phyloP scores from a whole-genome alignment of 495 filamentous ascomycete species.

The Hypomontagnella submonticulosa region DNA sequence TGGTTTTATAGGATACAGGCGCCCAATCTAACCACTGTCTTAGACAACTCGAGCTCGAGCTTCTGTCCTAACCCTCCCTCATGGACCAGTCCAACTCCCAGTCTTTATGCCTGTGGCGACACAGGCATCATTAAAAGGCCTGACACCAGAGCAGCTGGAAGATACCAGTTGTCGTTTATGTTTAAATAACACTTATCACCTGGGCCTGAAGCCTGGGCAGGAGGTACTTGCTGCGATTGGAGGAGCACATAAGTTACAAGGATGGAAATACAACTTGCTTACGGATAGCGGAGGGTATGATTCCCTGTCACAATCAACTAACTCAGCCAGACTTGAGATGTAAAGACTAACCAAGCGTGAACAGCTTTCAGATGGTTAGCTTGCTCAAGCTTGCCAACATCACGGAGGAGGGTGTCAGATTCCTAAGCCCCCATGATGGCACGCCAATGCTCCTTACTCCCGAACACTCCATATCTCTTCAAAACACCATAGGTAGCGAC shows the following conservation, averaged over 20 bases:
- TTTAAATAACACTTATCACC: conserved; percentile 97
- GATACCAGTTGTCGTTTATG: conserved; percentile 89
- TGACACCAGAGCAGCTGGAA: conserved; percentile 92
- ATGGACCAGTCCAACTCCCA: conserved; percentile 88
- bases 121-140: conserved; percentile 94
- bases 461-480: conserved; percentile 94
- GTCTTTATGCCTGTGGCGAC: conserved; percentile 99
- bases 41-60: conserved; percentile 96
- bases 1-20: not conserved
- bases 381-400: conserved; percentile 92
- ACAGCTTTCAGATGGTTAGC: conserved; percentile 98
- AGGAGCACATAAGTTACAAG: conserved; percentile 92
- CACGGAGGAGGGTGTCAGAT: conserved; percentile 95
- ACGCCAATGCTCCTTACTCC: conserved; percentile 97
- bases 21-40: conserved; percentile 2
- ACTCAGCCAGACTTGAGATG: not conserved
- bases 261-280: conserved; percentile 93
- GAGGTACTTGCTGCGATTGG: conserved; percentile 85
- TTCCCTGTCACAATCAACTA: not conserved
- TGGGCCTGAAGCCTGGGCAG: conserved; percentile 94
- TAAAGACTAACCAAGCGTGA: conserved; percentile 13
- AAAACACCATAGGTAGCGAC: conserved; percentile 97
- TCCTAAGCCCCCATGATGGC: conserved; percentile 93
- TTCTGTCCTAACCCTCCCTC: conserved; percentile 87
- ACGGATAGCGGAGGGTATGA: conserved; percentile 97